A percentile compares a stretch with the other conserved stretches of the same genome.
Evolutionary conservation across 169 alveolate genomes (phyloP).

Genomic region (Eimeria sp.): DNA sequence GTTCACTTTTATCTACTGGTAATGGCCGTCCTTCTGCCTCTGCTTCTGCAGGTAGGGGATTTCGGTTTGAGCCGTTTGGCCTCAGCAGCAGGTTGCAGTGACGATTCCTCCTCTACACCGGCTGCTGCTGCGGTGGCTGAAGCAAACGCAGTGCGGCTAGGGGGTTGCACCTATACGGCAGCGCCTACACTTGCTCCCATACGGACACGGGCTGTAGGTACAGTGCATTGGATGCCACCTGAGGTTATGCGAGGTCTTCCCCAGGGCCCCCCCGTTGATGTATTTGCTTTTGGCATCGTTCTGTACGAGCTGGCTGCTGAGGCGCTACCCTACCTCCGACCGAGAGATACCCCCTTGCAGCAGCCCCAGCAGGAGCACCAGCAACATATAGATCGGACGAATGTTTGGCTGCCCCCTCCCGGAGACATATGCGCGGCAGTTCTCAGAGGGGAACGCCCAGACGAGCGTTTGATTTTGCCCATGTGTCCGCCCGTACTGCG

Average conservation of each 20-base stretch:
- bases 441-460: slow-evolving; percentile 85
- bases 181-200: slow-evolving; percentile 2
- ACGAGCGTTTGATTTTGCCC: slow-evolving; percentile 77
- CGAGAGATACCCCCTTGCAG: background rate
- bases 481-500: slow-evolving; percentile 86
- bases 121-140: slow-evolving; percentile 27
- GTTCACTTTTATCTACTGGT: background rate
- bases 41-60: slow-evolving; percentile 75
- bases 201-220: slow-evolving; percentile 87
- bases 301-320: slow-evolving; percentile 92
- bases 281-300: slow-evolving; percentile 93
- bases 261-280: slow-evolving; percentile 85
- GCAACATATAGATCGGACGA: slow-evolving; percentile 32
- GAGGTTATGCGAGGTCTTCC: slow-evolving; percentile 88
- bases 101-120: slow-evolving; percentile 88
- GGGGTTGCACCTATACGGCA: background rate
- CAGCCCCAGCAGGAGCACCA: slow-evolving; percentile 25
- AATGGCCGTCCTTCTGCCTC: background rate
- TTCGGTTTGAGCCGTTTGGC: slow-evolving; percentile 82
- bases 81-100: slow-evolving; percentile 97
- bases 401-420: slow-evolving; percentile 79
- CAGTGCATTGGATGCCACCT: slow-evolving; percentile 97
- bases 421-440: slow-evolving; percentile 69
- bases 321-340: slow-evolving; percentile 89
- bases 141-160: slow-evolving; percentile 17